Evolutionary conservation across 1,284 basidiomycete species (phyloP).

Genomic region (Ceratobasidium sp.): DNA sequence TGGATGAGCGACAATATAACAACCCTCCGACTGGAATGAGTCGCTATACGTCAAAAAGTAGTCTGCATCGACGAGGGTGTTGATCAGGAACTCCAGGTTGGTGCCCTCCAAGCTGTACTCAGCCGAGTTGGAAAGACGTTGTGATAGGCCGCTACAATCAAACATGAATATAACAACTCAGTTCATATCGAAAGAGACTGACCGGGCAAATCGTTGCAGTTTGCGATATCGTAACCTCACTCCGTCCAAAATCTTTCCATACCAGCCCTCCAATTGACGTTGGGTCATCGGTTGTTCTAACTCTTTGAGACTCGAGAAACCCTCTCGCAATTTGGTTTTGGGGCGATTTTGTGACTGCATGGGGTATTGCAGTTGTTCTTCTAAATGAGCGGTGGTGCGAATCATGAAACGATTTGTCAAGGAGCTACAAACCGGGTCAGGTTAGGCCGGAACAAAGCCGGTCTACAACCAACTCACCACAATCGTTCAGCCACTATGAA

Average conservation of each 20-base stretch:
- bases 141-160: constrained; percentile 70
- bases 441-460: background rate
- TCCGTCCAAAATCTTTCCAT: constrained; percentile 91
- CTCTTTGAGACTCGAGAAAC: constrained; percentile 12
- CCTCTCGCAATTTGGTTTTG: constrained; percentile 26
- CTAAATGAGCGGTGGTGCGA: constrained; percentile 91
- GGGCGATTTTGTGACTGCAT: constrained; percentile 45
- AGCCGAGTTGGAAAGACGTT: constrained; percentile 93
- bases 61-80: constrained; percentile 81
- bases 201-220: constrained; percentile 92
- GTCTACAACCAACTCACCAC: constrained; percentile 63
- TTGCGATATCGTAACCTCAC: constrained; percentile 93
- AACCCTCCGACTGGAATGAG: constrained; percentile 86
- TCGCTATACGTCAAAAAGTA: constrained; percentile 97
- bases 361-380: constrained; percentile 88
- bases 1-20: constrained; percentile 90
- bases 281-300: constrained; percentile 69
- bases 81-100: constrained; percentile 83
- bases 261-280: constrained; percentile 83
- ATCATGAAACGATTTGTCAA: constrained; percentile 90
- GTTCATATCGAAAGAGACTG: constrained; percentile 43
- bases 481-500: constrained; percentile 92
- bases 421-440: constrained; percentile 59
- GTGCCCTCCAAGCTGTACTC: constrained; percentile 88
- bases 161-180: background rate